phyloP scores from a whole-genome alignment of 169 alveolate genomes.

The Eimeria falciformis region DNA sequence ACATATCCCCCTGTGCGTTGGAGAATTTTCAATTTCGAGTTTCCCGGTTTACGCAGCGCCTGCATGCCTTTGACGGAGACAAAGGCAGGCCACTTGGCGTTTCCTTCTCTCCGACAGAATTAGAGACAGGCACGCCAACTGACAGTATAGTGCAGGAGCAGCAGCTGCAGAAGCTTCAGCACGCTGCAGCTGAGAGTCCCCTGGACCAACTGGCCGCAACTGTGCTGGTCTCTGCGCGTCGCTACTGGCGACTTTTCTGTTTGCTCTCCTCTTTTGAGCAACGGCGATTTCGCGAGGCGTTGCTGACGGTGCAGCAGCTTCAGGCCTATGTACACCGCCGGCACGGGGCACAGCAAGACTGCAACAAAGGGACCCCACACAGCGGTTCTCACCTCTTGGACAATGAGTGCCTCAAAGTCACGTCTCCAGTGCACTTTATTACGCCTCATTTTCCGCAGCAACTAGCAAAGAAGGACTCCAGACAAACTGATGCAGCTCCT shows the following conservation, averaged over 20 bases:
- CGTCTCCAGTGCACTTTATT: too few species aligned
- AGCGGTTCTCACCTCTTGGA: too few species aligned
- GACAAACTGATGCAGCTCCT: too few species aligned
- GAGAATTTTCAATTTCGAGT: slow-evolving; percentile 58
- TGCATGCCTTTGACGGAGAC: slow-evolving; percentile 47
- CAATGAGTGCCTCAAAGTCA: too few species aligned
- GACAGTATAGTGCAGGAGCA: not conserved
- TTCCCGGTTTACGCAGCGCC: slow-evolving; percentile 70
- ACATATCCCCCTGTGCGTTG: too few species aligned
- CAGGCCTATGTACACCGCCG: not conserved
- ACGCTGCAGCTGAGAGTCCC: not conserved
- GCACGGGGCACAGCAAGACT: slow-evolving; percentile 30
- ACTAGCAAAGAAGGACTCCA: too few species aligned
- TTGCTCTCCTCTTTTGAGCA: slow-evolving; percentile 58
- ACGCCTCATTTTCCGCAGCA: too few species aligned
- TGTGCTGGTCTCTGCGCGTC: not conserved
- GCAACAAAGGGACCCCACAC: not conserved
- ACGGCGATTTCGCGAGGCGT: slow-evolving; percentile 38
- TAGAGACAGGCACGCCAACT: not conserved
- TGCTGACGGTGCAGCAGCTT: slow-evolving; percentile 47
- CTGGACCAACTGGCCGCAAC: not conserved
- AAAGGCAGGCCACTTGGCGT: not conserved
- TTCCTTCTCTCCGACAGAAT: slow-evolving; percentile 1
- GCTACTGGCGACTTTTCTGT: slow-evolving; percentile 12
- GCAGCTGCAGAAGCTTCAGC: slow-evolving; percentile 38